Evolutionary conservation across 306 rosid species (phyloP).

Genomic region (Acacia crassicarpa): DNA sequence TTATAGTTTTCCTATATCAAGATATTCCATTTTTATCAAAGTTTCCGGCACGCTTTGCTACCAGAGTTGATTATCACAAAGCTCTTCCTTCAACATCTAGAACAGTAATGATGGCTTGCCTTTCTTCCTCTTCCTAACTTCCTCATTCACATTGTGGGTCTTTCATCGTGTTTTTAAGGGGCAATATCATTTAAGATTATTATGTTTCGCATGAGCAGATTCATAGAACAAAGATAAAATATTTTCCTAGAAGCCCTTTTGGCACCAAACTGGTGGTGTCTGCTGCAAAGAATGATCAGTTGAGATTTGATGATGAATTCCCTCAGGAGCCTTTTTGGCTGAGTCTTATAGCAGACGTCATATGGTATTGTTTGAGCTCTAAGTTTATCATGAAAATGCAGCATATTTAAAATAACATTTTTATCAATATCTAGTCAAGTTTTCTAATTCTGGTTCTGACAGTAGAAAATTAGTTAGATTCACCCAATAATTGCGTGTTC

Average conservation of each 20-base stretch:
- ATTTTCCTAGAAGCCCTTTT: slow-evolving; percentile 26
- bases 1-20: slow-evolving; percentile 44
- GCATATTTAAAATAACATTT: background rate
- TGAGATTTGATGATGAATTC: slow-evolving; percentile 44
- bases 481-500: background rate
- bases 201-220: slow-evolving; percentile 44
- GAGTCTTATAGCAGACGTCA: slow-evolving; percentile 48
- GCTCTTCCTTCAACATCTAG: slow-evolving; percentile 33
- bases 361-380: slow-evolving; percentile 50
- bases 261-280: slow-evolving; percentile 35
- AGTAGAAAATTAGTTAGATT: slow-evolving; percentile 3
- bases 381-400: background rate
- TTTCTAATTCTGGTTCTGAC: background rate
- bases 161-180: slow-evolving; percentile 10
- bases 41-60: slow-evolving; percentile 3
- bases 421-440: slow-evolving; percentile 8
- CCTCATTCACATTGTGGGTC: background rate
- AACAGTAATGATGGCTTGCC: slow-evolving; percentile 35
- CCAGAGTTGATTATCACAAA: slow-evolving; percentile 30
- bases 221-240: slow-evolving; percentile 20
- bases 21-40: slow-evolving; percentile 41
- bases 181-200: slow-evolving; percentile 8
- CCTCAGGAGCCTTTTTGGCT: slow-evolving; percentile 64
- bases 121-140: background rate
- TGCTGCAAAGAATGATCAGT: slow-evolving; percentile 44